phyloP scores from a whole-genome alignment of 768 basidiomycete genomes.

The Tubosaeta sp. region DNA sequence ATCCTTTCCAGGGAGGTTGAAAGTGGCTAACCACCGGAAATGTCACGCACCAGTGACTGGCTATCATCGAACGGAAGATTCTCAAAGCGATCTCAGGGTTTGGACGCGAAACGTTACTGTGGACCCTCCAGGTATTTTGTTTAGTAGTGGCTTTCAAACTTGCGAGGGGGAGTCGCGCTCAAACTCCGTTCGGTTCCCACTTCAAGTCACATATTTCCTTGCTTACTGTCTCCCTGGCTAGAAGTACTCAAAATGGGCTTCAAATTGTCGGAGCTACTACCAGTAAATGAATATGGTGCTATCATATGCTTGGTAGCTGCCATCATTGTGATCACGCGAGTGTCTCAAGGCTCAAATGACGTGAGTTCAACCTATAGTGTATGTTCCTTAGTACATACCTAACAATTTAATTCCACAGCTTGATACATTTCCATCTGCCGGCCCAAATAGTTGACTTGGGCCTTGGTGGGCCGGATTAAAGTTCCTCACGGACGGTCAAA shows the following conservation, averaged over 20 bases:
- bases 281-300: not conserved
- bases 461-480: slow-evolving; percentile 4
- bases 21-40: too few relatives aligned
- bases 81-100: too few relatives aligned
- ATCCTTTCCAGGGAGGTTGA: not conserved
- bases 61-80: too few relatives aligned
- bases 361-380: not conserved
- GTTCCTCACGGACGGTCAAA: not conserved
- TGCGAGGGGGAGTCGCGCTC: too few relatives aligned
- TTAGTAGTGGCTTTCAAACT: too few relatives aligned
- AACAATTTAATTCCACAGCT: not conserved
- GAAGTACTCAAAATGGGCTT: not conserved
- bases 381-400: not conserved
- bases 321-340: not conserved
- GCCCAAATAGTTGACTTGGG: slow-evolving; percentile 1
- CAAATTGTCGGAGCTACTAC: not conserved
- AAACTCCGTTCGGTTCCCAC: too few relatives aligned
- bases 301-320: not conserved
- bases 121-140: too few relatives aligned
- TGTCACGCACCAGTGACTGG: too few relatives aligned
- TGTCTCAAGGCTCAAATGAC: not conserved
- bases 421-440: slow-evolving; percentile 1
- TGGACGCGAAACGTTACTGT: too few relatives aligned
- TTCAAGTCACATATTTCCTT: too few relatives aligned
- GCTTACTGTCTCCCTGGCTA: too few relatives aligned